phyloP scores from a whole-genome alignment of 2,329 filamentous ascomycete species.

The Neurospora sp. region DNA sequence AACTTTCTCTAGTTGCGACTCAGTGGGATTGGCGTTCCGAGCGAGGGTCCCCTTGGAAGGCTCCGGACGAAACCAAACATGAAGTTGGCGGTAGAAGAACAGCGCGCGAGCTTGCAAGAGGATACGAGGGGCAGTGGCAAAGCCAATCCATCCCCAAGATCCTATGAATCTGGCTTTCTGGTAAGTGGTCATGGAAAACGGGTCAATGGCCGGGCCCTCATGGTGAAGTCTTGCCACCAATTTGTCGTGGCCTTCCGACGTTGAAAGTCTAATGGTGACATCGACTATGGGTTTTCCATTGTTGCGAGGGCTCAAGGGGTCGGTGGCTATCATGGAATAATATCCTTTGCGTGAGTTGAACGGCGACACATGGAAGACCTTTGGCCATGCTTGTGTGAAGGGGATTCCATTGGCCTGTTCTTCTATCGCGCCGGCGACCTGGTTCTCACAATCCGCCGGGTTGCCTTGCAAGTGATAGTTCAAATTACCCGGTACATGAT shows the following conservation, averaged over 20 bases:
- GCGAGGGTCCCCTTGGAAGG: slow-evolving; percentile 46
- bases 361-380: slow-evolving; percentile 69
- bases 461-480: background rate
- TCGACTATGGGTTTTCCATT: slow-evolving; percentile 36
- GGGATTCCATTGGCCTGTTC: slow-evolving; percentile 4
- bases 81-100: slow-evolving; percentile 46
- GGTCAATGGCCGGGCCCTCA: slow-evolving; percentile 38
- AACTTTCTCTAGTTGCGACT: slow-evolving; percentile 34
- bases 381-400: slow-evolving; percentile 48
- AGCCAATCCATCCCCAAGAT: slow-evolving; percentile 58
- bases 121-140: slow-evolving; percentile 57
- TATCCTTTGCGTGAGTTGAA: slow-evolving; percentile 56
- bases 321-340: slow-evolving; percentile 40
- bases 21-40: slow-evolving; percentile 39
- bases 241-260: slow-evolving; percentile 51
- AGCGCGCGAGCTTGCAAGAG: slow-evolving; percentile 48
- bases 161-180: slow-evolving; percentile 38
- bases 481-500: slow-evolving; percentile 10
- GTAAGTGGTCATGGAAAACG: slow-evolving; percentile 30
- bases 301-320: slow-evolving; percentile 34
- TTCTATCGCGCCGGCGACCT: background rate
- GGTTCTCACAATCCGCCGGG: background rate
- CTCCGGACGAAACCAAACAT: slow-evolving; percentile 58
- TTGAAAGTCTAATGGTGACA: slow-evolving; percentile 50
- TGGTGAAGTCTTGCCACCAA: slow-evolving; percentile 52